Evolutionary conservation across 495 filamentous ascomycete genomes (phyloP).

Genomic region (Penicillium ochrochloron): DNA sequence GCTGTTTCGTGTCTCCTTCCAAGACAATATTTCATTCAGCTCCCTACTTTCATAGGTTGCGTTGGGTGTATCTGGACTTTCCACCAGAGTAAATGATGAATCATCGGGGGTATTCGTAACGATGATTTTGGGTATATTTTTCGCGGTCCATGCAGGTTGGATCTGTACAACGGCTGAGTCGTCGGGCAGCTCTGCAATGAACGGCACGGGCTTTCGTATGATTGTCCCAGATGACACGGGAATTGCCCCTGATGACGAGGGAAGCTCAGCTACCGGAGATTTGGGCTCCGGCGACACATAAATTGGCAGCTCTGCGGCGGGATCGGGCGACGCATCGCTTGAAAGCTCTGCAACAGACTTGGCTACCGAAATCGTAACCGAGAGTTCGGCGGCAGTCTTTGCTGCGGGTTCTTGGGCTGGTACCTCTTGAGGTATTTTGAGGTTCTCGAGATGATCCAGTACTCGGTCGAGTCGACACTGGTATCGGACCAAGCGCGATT

Average conservation of each 20-base stretch:
- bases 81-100: background rate
- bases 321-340: background rate
- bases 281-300: background rate
- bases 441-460: slow-evolving; percentile 11
- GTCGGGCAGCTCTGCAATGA: slow-evolving; percentile 18
- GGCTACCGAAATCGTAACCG: background rate
- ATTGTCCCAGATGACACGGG: background rate
- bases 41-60: slow-evolving; percentile 11
- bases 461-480: slow-evolving; percentile 20
- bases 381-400: slow-evolving; percentile 4
- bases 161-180: background rate
- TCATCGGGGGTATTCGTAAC: slow-evolving; percentile 17
- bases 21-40: slow-evolving; percentile 15
- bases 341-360: slow-evolving; percentile 4
- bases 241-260: background rate
- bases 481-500: slow-evolving; percentile 11
- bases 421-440: background rate
- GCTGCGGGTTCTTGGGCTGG: background rate
- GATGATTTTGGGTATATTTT: slow-evolving; percentile 18
- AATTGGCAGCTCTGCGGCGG: background rate
- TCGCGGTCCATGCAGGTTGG: background rate
- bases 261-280: background rate
- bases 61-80: slow-evolving; percentile 6
- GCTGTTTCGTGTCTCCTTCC: slow-evolving; percentile 21
- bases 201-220: background rate